Base-by-base conservation (phyloP, 2,329 filamentous ascomycete species). In the Coniochaeta hoffmannii region DNA sequence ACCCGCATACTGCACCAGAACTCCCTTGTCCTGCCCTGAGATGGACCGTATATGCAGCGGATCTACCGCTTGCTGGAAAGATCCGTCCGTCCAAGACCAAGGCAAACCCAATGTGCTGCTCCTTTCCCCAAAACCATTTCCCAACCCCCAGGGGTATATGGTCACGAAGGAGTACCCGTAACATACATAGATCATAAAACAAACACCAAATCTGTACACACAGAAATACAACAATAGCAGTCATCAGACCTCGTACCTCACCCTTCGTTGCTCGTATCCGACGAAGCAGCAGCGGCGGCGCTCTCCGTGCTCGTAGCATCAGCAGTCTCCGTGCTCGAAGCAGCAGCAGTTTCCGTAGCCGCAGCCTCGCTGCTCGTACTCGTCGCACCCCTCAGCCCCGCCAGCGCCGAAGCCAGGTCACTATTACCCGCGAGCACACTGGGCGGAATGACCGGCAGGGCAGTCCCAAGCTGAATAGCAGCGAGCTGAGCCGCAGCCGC, bases 401-500 rank as follows among this genome's bases (percentile, higher is more conserved):
- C 49, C 17, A 50, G 49, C n/a, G 49, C 49, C n/a, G 28, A 19
- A 14, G 53, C 55, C 30, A 57, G 30, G 14, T 26, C 30, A 6
- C 49, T 53, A 35, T 57, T 54, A 7, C 26, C 28, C 9, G 50
- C 44, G 22, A 57, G 31, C n/a, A 57, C 28, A 19, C 46, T 50
- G 2, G 57, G 53, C 9, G 57, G 57, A 34, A 57, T 55, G 36
- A 55, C 22, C 26, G 60, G 60, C 11, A 28, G 55, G 1, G 50
- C 57, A 2, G 38, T 54, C 17, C 64, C 63, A 5, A 66, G 54
- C 11, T 56, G 44, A 1, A 69, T 58, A 3, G 61, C 64, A 14
- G 61, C 60, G 4, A 66, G 55, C 59, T 68, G 60, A 6, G 63
- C 62, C 1, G 62, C 60, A 9, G 62, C 64, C 34, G 68, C 63